A percentile compares a stretch with the other conserved stretches of the same genome.
Evolutionary conservation across 1,284 basidiomycete species (phyloP).

Genomic region (Mycena sp.): DNA sequence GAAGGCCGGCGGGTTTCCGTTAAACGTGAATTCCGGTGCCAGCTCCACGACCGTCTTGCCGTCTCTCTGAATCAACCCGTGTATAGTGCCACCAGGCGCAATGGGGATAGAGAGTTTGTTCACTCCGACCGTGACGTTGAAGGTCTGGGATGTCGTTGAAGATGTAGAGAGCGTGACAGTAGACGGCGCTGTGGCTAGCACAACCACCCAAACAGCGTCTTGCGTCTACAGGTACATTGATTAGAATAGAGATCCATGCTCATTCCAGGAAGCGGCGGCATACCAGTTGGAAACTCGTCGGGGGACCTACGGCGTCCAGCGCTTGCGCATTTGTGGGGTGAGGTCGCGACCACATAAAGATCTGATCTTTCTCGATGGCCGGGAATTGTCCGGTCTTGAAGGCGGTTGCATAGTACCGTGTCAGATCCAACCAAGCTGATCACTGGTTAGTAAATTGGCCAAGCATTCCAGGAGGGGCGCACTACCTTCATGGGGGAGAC

Average conservation of each 20-base stretch:
- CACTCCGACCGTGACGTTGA: conserved; percentile 65
- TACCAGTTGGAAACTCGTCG: conserved; percentile 60
- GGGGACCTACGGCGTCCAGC: conserved; percentile 62
- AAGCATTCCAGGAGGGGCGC: background rate
- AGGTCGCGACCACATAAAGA: conserved; percentile 80
- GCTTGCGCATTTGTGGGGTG: conserved; percentile 68
- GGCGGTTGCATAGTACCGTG: conserved; percentile 74
- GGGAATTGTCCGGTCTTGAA: conserved; percentile 83
- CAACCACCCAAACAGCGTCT: conserved; percentile 64
- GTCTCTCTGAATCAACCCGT: conserved; percentile 64
- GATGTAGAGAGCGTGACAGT: conserved; percentile 61
- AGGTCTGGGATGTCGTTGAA: conserved; percentile 53
- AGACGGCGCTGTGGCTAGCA: conserved; percentile 61
- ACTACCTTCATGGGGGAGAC: conserved; percentile 69
- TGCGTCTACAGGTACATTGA: conserved; percentile 36
- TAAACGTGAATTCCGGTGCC: conserved; percentile 61
- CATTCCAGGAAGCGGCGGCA: too few relatives aligned
- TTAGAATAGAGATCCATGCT: too few relatives aligned
- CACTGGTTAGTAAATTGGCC: background rate
- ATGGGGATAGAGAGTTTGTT: conserved; percentile 74
- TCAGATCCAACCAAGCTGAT: conserved; percentile 70
- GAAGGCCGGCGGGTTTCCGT: conserved; percentile 60
- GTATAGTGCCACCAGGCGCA: conserved; percentile 65
- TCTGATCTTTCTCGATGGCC: conserved; percentile 66
- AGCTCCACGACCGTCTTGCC: conserved; percentile 63